Conservation (phyloP, 73 alveolate genomes). For the Paramecium pentaurelia region DNA sequence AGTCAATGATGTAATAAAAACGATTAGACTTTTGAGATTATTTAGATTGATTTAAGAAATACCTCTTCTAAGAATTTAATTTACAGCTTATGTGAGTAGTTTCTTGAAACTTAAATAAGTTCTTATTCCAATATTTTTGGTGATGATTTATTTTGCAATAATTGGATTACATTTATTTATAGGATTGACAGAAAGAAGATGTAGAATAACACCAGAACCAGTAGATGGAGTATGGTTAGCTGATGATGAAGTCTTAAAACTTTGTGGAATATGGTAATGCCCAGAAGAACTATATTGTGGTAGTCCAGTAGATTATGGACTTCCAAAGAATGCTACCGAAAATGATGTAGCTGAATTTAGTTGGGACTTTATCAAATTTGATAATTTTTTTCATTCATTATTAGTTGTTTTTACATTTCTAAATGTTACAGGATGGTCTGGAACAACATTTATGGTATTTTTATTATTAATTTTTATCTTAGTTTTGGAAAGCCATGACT, state of each 20-base stretch:
- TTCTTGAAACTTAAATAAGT: conserved; percentile 23
- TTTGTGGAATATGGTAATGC: conserved; percentile 24
- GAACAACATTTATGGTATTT: conserved; percentile 46
- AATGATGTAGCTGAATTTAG: not conserved
- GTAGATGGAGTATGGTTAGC: not conserved
- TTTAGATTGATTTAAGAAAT: conserved; percentile 29
- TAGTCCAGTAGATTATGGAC: conserved; percentile 45
- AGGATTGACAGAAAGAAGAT: conserved; percentile 49
- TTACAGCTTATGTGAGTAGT: conserved; percentile 21
- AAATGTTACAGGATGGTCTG: conserved; percentile 57
- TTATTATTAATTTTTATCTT: not conserved
- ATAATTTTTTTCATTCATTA: conserved; percentile 33
- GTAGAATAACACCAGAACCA: conserved; percentile 56
- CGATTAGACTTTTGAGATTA: conserved; percentile 23
- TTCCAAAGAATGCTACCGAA: conserved; percentile 38
- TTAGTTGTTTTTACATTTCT: conserved; percentile 48
- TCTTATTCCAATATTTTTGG: conserved; percentile 13
- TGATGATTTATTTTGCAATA: conserved; percentile 51
- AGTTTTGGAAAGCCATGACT: conserved; percentile 42
- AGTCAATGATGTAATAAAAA: not conserved
- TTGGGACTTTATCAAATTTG: conserved; percentile 9
- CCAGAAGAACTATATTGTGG: conserved; percentile 38
- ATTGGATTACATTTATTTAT: conserved; percentile 51
- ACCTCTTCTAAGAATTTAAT: conserved; percentile 3
- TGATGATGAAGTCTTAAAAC: not conserved